Percentiles rank a stretch among this genome's conserved stretches.
These are phyloP conservation scores for Trametes sanguinea DNA, from an alignment of 768 basidiomycete genomes.

Conservation along the genomic window DNA sequence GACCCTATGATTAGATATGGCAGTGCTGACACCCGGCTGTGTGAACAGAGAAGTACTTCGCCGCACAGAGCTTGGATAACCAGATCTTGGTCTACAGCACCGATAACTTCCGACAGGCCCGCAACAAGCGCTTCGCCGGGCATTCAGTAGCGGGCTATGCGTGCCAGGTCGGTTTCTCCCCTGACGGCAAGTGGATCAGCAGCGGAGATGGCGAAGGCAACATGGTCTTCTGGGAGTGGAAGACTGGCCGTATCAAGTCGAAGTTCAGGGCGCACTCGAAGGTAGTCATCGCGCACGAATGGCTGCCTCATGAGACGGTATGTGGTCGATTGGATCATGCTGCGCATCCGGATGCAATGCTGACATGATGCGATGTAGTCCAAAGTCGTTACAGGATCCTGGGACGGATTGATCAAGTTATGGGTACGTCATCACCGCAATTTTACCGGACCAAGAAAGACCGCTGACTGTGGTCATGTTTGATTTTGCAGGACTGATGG, in stretches of 20 bases:
- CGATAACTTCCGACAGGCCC: slow-evolving; percentile 97
- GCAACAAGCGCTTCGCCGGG: slow-evolving; percentile 97
- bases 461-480: neutral
- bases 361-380: slow-evolving; percentile 54
- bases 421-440: slow-evolving; percentile 65
- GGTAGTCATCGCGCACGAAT: slow-evolving; percentile 97
- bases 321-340: slow-evolving; percentile 39
- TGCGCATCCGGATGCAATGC: slow-evolving; percentile 7
- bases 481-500: slow-evolving; percentile 12
- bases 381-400: slow-evolving; percentile 94
- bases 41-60: slow-evolving; percentile 85
- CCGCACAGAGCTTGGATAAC: slow-evolving; percentile 97
- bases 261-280: slow-evolving; percentile 87
- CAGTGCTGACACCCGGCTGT: slow-evolving; percentile 1
- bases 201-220: slow-evolving; percentile 95
- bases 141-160: slow-evolving; percentile 98
- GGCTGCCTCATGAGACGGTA: slow-evolving; percentile 97
- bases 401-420: slow-evolving; percentile 97
- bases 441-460: neutral
- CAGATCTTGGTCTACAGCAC: slow-evolving; percentile 97
- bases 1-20: neutral
- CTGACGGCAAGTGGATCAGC: slow-evolving; percentile 98
- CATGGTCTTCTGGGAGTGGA: slow-evolving; percentile 99
- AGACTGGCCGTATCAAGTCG: slow-evolving; percentile 94
- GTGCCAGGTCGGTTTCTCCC: slow-evolving; percentile 95